Percentiles rank a stretch among this genome's conserved stretches.
Evolutionary conservation across 2,329 filamentous ascomycete species (phyloP).

Genomic region (Xylaria sp.): DNA sequence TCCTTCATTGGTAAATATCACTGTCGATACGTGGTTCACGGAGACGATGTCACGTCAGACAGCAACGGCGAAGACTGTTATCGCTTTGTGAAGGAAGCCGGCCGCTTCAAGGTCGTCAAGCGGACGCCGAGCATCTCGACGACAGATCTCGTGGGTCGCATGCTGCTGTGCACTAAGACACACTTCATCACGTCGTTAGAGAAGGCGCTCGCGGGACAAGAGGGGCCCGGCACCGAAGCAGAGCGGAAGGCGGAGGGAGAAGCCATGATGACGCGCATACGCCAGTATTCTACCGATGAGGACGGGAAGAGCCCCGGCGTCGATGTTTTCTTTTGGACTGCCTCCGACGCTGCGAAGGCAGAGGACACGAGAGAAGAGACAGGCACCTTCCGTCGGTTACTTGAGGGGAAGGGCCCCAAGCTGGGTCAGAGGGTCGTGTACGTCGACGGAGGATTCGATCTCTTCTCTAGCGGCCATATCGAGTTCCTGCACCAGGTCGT

Average conservation of each 20-base stretch:
- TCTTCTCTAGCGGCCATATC: slow-evolving; percentile 97
- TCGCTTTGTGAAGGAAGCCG: slow-evolving; percentile 92
- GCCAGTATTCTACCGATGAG: slow-evolving; percentile 86
- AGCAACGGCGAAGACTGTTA: slow-evolving; percentile 95
- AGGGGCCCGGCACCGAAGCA: slow-evolving; percentile 70
- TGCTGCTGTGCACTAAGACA: slow-evolving; percentile 92
- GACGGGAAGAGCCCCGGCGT: slow-evolving; percentile 78
- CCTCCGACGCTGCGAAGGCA: slow-evolving; percentile 55
- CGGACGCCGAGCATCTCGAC: slow-evolving; percentile 96
- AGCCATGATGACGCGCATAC: slow-evolving; percentile 78
- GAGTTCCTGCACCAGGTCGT: slow-evolving; percentile 86
- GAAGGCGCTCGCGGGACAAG: slow-evolving; percentile 69
- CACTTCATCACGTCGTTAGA: slow-evolving; percentile 89
- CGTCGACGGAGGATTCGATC: slow-evolving; percentile 94
- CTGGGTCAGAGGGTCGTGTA: slow-evolving; percentile 88
- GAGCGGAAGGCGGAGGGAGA: slow-evolving; percentile 68
- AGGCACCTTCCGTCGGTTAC: slow-evolving; percentile 70
- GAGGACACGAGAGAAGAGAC: slow-evolving; percentile 60
- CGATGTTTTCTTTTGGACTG: slow-evolving; percentile 84
- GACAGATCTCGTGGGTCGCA: slow-evolving; percentile 95
- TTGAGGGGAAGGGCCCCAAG: slow-evolving; percentile 72
- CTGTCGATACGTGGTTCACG: slow-evolving; percentile 94
- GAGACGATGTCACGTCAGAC: slow-evolving; percentile 96
- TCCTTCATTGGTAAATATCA: slow-evolving; percentile 96
- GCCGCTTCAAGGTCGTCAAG: slow-evolving; percentile 95